Evolutionary conservation across 2,329 filamentous ascomycete species (phyloP), one percentile per base, ranked within the genome.

Genomic region (Paramyrothecium sp.): DNA sequence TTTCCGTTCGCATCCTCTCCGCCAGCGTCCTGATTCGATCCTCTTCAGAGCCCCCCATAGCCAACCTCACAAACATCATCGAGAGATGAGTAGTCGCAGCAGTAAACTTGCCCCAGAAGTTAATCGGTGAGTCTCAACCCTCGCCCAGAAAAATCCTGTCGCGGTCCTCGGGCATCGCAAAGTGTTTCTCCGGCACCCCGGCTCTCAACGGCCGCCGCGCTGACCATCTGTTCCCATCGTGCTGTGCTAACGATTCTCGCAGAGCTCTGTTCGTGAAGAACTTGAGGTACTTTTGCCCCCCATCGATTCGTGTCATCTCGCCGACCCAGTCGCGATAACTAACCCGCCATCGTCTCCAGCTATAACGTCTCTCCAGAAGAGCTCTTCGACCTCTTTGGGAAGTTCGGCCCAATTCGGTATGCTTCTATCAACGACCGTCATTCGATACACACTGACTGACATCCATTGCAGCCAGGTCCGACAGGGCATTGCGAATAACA

Each of bases 241-340:
- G 55, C 38, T 47, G 61, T 60, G 61, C 75, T 78, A 65, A 78
- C 74, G 22, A 3, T 56, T 51, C 5, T 55, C 51, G 62, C 67
- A 97, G 94, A 89, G 94, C 95, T 89, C 91, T 99, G 83, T 98
- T 98, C 87, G 94, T 98, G 72, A 98, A 98, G 91, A 98, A 99
- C 87, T 87, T 98, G 82, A 96, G 91, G 92, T 96, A 78, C 67
- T 82, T 78, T 57, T 58, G 55, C 54, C 51, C 54, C 30, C 19
- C 55, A 48, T 58, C 55, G 51, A 57, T 60, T 53, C 58, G 55
- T 57, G 57, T 16, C 57, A 47, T 22, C 23, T 59, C 52, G 21
- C 33, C 60, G 5, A 19, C 38, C 38, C 13, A 16, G 38, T 7
- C 38, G 38, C 30, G 19, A 41, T 19, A 46, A 63, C 67, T 71